phyloP scores from a whole-genome alignment of 257 asterid genomes.

The Plantago elongata region DNA sequence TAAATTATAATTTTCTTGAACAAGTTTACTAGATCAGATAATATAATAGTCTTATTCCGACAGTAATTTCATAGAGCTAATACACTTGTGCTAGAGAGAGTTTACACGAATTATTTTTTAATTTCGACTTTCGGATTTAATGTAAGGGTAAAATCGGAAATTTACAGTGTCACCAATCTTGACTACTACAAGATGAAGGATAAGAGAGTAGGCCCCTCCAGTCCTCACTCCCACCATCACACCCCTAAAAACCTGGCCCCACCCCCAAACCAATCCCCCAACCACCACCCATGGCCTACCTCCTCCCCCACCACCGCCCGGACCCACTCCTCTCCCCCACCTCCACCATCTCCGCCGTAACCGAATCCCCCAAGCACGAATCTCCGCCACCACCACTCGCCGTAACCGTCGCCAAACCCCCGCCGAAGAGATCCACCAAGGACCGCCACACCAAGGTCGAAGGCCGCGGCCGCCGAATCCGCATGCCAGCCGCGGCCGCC shows the following conservation, averaged over 20 bases:
- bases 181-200: too few species aligned
- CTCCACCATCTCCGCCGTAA: conserved; percentile 25
- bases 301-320: conserved; percentile 21
- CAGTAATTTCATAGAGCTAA: too few species aligned
- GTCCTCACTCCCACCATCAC: conserved; percentile 6
- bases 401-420: conserved; percentile 15
- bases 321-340: conserved; percentile 24
- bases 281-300: conserved; percentile 22
- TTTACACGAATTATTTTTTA: too few species aligned
- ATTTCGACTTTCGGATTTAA: too few species aligned
- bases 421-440: conserved; percentile 49
- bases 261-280: neutral
- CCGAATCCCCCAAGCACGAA: conserved; percentile 31
- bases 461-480: conserved; percentile 81
- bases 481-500: conserved; percentile 77
- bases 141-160: too few species aligned
- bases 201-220: too few species aligned
- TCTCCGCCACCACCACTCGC: conserved; percentile 3
- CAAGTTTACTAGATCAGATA: too few species aligned
- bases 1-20: too few species aligned
- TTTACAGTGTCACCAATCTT: too few species aligned
- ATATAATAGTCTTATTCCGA: too few species aligned
- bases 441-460: conserved; percentile 90
- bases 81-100: too few species aligned
- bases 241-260: conserved; percentile 17